These are phyloP conservation scores for Entomophthora muscae DNA, from an alignment of 371 early-diverging fungal genomes.

Conservation along the genomic window DNA sequence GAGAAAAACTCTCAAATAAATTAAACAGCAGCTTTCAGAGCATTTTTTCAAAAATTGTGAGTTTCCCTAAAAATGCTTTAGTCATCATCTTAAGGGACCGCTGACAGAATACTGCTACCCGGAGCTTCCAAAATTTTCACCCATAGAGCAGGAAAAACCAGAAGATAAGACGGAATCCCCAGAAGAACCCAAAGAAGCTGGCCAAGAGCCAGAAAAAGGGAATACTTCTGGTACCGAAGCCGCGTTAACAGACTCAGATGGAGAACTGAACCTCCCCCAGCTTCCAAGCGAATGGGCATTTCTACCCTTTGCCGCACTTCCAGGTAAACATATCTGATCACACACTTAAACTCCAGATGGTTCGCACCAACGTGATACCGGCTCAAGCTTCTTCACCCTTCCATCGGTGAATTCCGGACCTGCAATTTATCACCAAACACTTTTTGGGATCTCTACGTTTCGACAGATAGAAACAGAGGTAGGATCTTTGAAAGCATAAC, in stretches of 20 bases:
- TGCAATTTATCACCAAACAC: background rate
- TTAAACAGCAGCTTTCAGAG: too few relatives aligned
- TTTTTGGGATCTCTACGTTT: conserved; percentile 2
- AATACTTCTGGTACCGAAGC: background rate
- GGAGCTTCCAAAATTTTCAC: background rate
- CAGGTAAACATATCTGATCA: background rate
- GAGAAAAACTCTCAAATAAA: background rate
- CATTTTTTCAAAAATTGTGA: background rate
- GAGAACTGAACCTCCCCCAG: background rate
- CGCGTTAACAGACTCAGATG: background rate
- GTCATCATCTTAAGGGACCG: conserved; percentile 6
- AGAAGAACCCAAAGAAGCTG: background rate
- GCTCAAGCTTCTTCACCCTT: background rate
- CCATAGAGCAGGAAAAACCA: background rate
- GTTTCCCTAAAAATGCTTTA: background rate
- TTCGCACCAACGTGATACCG: background rate
- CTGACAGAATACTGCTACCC: conserved; percentile 1
- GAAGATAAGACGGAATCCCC: background rate
- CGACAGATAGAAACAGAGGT: conserved; percentile 1
- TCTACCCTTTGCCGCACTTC: conserved; percentile 5
- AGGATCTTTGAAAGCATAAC: background rate
- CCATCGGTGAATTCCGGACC: background rate
- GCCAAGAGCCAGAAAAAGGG: background rate
- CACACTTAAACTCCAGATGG: background rate
- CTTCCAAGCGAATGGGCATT: background rate